Evolutionary conservation across 2,329 filamentous ascomycete species (phyloP), one percentile per base, ranked within the genome.

Genomic region (Pseudovirgaria hyperparasitica): DNA sequence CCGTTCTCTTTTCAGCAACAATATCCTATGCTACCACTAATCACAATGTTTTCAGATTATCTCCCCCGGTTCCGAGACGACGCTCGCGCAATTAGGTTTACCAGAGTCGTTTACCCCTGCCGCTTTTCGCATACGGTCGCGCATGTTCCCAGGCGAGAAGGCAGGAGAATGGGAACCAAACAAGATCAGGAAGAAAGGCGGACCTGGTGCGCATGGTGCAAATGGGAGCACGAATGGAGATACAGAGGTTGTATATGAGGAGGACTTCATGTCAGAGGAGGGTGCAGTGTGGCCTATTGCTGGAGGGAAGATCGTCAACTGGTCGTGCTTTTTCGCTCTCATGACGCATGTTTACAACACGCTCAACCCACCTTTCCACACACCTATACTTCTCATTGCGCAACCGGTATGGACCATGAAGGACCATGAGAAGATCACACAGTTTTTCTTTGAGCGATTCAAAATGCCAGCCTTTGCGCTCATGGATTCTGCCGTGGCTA

Each of bases 391-490:
- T 52, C 72, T 98, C 36, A 79, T 96, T 55, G 72, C 80, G 6
- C 82, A 92, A 41, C 86, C 90, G 4, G 77, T 76, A 40, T 98
- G 90, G 87, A 85, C 84, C 4, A 73, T 80, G 6, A 76, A 79
- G 35, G 85, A 94, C 53, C 78, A 78, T 49, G 87, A 96, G 56
- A 71, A 70, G 20, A 76, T 98, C 39, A 81, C 86, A 9, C 82
- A 90, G 36, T 98, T 93, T 62, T 73, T 96, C 38, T 98, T 98
- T 46, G 90, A 98, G 57, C 92, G 90, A 57, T 93, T 92, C 49
- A 90, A 87, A 60, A 90, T 84, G 0, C 90, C 90, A 0, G 85
- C 82, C 0, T 79, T 98, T 27, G 86, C 80, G 42, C 67, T 96
- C 36, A 78, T 98, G 61, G 82, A 96, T 55, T 79, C 84, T 41